phyloP scores from a whole-genome alignment of 495 filamentous ascomycete species.

The Podospora sp. region DNA sequence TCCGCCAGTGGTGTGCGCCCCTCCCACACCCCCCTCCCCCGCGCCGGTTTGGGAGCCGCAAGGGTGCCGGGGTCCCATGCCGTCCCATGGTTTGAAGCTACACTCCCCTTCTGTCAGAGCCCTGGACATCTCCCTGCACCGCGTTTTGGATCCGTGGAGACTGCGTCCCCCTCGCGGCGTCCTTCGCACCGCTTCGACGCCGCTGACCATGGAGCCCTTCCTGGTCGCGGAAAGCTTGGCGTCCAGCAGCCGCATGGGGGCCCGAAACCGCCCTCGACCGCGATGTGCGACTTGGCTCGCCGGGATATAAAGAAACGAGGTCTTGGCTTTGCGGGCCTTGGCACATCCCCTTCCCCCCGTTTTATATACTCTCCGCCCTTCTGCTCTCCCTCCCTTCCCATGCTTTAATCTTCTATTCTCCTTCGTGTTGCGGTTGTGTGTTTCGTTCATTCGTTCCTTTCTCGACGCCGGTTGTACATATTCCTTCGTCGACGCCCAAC shows the following conservation, averaged over 20 bases:
- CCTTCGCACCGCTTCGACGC: neutral
- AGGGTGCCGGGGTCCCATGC: constrained; percentile 14
- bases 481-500: constrained; percentile 39
- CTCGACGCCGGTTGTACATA: constrained; percentile 43
- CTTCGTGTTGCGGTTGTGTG: constrained; percentile 49
- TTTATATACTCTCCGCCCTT: constrained; percentile 31
- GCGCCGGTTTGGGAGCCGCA: constrained; percentile 16
- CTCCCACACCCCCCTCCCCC: constrained; percentile 12
- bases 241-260: constrained; percentile 10
- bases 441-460: constrained; percentile 54
- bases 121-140: constrained; percentile 37
- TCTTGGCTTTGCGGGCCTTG: constrained; percentile 40
- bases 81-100: constrained; percentile 29
- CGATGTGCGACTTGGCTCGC: constrained; percentile 33
- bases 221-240: constrained; percentile 38
- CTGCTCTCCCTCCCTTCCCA: constrained; percentile 29
- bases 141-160: constrained; percentile 52
- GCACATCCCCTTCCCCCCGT: constrained; percentile 22
- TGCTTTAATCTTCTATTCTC: constrained; percentile 36
- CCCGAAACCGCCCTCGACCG: constrained; percentile 31
- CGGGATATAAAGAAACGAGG: constrained; percentile 45
- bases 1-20: neutral
- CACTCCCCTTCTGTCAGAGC: constrained; percentile 36
- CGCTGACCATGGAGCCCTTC: constrained; percentile 27
- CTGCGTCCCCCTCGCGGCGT: constrained; percentile 12